Conservation (phyloP, 345 rosid species). For the Firmiana major region DNA sequence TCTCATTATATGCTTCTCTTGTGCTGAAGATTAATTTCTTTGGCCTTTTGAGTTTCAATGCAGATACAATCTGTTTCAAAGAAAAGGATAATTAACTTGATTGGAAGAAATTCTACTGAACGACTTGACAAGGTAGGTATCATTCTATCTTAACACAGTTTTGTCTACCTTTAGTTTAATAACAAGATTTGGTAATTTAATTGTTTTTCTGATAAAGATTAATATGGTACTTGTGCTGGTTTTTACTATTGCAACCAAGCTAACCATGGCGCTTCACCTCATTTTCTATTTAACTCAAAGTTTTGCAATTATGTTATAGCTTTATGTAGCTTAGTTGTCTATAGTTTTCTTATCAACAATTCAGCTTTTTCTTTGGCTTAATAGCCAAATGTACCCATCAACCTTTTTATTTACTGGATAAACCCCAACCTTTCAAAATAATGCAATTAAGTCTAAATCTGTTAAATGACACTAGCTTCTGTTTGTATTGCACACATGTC, state of each 20-base stretch:
- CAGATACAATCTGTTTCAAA: constrained; percentile 48
- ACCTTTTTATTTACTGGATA: no score
- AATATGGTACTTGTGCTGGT: background rate
- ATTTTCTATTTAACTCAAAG: background rate
- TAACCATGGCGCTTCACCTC: no score
- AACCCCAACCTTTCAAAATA: no score
- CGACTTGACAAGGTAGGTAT: constrained; percentile 43
- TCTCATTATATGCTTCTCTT: background rate
- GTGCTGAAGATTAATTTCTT: background rate
- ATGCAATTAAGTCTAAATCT: no score
- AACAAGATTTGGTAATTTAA: background rate
- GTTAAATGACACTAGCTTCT: no score
- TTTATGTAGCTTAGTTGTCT: no score
- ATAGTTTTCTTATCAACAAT: no score
- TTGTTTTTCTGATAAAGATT: background rate
- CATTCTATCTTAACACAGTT: constrained; percentile 8
- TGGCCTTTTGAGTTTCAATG: constrained; percentile 10
- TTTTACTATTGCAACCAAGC: background rate
- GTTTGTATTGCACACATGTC: no score
- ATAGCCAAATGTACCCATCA: no score
- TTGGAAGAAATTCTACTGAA: constrained; percentile 59
- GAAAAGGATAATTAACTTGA: constrained; percentile 45
- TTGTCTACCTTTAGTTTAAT: background rate
- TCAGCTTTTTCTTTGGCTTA: no score
- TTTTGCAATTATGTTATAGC: no score